Evolutionary conservation across 345 rosid species (phyloP).

Genomic region (Populus simonii): DNA sequence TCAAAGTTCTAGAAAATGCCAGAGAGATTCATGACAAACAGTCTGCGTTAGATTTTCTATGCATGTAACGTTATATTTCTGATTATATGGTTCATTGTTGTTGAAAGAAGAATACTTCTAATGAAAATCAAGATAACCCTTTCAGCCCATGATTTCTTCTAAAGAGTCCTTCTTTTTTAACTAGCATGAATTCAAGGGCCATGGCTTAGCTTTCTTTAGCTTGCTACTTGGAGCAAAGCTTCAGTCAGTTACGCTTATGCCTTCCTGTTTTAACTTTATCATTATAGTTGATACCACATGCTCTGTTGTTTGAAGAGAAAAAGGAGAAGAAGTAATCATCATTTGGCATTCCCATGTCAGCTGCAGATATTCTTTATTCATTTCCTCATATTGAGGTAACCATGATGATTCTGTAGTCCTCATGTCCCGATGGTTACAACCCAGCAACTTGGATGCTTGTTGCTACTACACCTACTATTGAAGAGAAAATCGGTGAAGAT

Average conservation of each 20-base stretch:
- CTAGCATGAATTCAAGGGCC: too few relatives aligned
- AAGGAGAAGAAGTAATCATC: not conserved
- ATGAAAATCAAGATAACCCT: too few relatives aligned
- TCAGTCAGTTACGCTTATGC: too few relatives aligned
- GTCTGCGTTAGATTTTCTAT: too few relatives aligned
- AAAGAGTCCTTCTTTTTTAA: not conserved
- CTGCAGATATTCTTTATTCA: not conserved
- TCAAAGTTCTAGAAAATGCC: too few relatives aligned
- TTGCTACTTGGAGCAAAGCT: too few relatives aligned
- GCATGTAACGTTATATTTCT: too few relatives aligned
- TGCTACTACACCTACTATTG: slow-evolving; percentile 63
- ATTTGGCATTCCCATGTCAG: not conserved
- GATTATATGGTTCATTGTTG: not conserved
- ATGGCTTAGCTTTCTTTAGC: too few relatives aligned
- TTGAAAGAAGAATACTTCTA: not conserved
- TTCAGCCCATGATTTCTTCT: too few relatives aligned
- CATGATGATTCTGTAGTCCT: not conserved
- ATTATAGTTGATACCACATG: not conserved
- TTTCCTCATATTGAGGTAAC: not conserved
- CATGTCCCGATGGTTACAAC: slow-evolving; percentile 61
- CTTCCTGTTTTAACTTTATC: not conserved
- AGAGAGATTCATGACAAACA: too few relatives aligned
- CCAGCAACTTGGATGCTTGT: slow-evolving; percentile 99
- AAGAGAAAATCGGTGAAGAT: slow-evolving; percentile 56
- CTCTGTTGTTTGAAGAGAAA: not conserved